Evolutionary conservation across 345 rosid species (phyloP).

Genomic region (Rubroshorea leprosula): DNA sequence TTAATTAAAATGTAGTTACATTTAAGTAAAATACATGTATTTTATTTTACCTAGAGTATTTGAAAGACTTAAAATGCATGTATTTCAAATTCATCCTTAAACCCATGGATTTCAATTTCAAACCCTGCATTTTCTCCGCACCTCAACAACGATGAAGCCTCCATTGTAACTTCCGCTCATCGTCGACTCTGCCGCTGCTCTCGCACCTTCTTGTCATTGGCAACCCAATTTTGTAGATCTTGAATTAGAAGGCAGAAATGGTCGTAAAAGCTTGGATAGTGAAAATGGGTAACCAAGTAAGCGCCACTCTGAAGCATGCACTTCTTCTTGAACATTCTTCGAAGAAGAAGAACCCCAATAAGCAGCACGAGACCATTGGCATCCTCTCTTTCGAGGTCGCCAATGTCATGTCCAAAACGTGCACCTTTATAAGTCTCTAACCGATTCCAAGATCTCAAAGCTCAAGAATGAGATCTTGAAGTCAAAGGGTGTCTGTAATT

Average conservation of each 20-base stretch:
- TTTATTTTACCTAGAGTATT: too few species aligned
- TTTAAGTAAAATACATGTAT: too few species aligned
- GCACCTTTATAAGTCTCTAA: slow-evolving; percentile 74
- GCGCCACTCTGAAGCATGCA: slow-evolving; percentile 78
- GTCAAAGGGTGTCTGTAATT: slow-evolving; percentile 49
- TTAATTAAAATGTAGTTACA: too few species aligned
- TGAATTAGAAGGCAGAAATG: slow-evolving; percentile 39
- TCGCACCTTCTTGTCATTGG: too few species aligned
- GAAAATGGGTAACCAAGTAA: slow-evolving; percentile 95
- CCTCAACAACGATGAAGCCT: too few species aligned
- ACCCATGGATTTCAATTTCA: too few species aligned
- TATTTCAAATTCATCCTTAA: too few species aligned
- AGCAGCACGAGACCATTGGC: slow-evolving; percentile 41
- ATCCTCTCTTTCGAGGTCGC: slow-evolving; percentile 96
- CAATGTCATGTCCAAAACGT: slow-evolving; percentile 79
- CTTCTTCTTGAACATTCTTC: slow-evolving; percentile 52
- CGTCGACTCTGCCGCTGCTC: too few species aligned
- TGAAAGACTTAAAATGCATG: too few species aligned
- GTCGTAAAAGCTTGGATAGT: slow-evolving; percentile 94
- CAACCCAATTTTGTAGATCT: slow-evolving; percentile 6
- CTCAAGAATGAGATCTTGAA: slow-evolving; percentile 66
- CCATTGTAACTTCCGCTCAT: too few species aligned
- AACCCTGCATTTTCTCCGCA: too few species aligned
- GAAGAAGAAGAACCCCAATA: slow-evolving; percentile 33
- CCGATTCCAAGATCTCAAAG: slow-evolving; percentile 65